A percentile compares a stretch with the other conserved stretches of the same genome.
Evolutionary conservation across 306 rosid genomes (phyloP).

Genomic region (Abrus pulchellus): DNA sequence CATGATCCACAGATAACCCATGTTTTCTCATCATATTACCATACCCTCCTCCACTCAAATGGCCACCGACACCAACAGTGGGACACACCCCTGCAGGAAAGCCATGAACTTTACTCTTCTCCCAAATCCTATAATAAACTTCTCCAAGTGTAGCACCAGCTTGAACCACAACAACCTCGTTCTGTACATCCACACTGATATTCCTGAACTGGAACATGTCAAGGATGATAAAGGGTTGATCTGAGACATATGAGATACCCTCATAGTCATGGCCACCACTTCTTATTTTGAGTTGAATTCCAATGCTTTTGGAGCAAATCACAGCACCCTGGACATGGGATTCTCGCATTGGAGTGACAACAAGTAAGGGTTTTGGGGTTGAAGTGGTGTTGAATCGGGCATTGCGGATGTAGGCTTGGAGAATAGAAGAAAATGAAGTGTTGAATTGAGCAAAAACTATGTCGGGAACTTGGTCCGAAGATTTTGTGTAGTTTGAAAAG

Average conservation of each 20-base stretch:
- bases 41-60: constrained; percentile 85
- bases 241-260: constrained; percentile 74
- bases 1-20: constrained; percentile 73
- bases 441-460: constrained; percentile 53
- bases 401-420: constrained; percentile 76
- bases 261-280: constrained; percentile 94
- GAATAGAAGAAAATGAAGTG: constrained; percentile 66
- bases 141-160: constrained; percentile 85
- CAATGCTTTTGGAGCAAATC: constrained; percentile 59
- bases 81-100: constrained; percentile 81
- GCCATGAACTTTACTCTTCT: constrained; percentile 69
- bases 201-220: constrained; percentile 77
- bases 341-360: constrained; percentile 62
- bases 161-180: constrained; percentile 62
- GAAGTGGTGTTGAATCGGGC: constrained; percentile 77
- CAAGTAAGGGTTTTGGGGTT: constrained; percentile 70
- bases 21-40: constrained; percentile 74
- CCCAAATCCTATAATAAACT: constrained; percentile 69
- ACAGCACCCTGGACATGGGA: constrained; percentile 71
- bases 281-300: constrained; percentile 66
- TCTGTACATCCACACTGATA: constrained; percentile 56
- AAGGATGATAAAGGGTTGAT: constrained; percentile 66
- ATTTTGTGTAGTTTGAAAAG: constrained; percentile 53
- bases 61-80: constrained; percentile 88
- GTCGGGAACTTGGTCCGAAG: constrained; percentile 45